Evolutionary conservation across 2,329 filamentous ascomycete species (phyloP).

Genomic region (Pochonia chlamydosporia): DNA sequence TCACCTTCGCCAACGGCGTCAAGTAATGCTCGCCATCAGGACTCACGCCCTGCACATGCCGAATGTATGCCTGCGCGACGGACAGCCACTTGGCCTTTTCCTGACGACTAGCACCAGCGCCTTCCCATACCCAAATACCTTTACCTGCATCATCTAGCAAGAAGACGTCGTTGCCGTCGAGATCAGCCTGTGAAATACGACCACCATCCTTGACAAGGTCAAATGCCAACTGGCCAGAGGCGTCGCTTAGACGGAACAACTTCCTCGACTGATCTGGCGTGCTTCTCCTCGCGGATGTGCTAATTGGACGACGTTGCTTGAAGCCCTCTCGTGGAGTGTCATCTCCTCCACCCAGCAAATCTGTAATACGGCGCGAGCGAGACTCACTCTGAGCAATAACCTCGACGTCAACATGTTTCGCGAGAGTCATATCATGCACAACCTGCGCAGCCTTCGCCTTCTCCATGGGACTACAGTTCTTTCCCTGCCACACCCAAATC

Average conservation of each 20-base stretch:
- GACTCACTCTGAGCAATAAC: slow-evolving; percentile 57
- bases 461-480: slow-evolving; percentile 60
- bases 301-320: slow-evolving; percentile 34
- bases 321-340: slow-evolving; percentile 33
- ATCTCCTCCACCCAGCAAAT: slow-evolving; percentile 45
- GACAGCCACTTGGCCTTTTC: slow-evolving; percentile 58
- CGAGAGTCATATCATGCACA: slow-evolving; percentile 57
- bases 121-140: slow-evolving; percentile 62
- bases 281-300: slow-evolving; percentile 6
- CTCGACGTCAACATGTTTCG: slow-evolving; percentile 60
- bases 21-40: slow-evolving; percentile 27
- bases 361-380: slow-evolving; percentile 47
- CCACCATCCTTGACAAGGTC: slow-evolving; percentile 51
- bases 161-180: slow-evolving; percentile 57
- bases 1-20: slow-evolving; percentile 51
- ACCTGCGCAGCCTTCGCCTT: slow-evolving; percentile 63
- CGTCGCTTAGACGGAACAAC: slow-evolving; percentile 59
- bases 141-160: slow-evolving; percentile 52
- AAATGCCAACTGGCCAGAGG: slow-evolving; percentile 51
- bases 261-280: slow-evolving; percentile 25
- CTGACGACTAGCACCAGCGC: slow-evolving; percentile 46
- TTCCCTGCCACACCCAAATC: slow-evolving; percentile 67
- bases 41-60: slow-evolving; percentile 28
- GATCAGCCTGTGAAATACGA: slow-evolving; percentile 37
- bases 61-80: slow-evolving; percentile 51